Base-by-base conservation (phyloP, 139 green algal species). In the Chlorella sp. region DNA sequence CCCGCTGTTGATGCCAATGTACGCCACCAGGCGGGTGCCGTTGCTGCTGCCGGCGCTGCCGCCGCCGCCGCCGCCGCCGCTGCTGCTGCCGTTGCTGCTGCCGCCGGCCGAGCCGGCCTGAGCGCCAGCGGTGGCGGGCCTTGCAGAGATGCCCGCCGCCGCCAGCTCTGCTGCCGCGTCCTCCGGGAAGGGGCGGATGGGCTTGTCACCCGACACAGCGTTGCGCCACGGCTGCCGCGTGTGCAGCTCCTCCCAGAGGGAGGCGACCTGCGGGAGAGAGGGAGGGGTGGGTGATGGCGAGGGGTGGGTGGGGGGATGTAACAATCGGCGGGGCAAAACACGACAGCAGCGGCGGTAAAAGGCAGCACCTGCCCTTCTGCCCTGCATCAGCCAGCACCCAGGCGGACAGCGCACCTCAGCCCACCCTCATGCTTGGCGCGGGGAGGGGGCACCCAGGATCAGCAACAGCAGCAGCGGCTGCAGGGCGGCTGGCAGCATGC, bases 231-330 rank as follows among this genome's bases (percentile, higher is more conserved):
- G 93, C 68, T 93, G 90, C 87, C 87, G 76, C 14, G 93, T 95
- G 88, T 95, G 91, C 90, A 95, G 88, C 89, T 95, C 93, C 60
- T 94, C 92, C 93, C 92, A 95, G 37, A 95, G 89, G 3, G 92
- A 83, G 1, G 85, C 88, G 24, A 95, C 90, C 88, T 91, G 64
- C 30, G 81, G 34, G 36, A 40, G 19, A 40, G 39, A 75, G 30
- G 28, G 48, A 39, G 53, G 19, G 60, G 0, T 26, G 24, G 36
- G 30, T 1, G 21, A 26, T 11, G 19, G 40, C 40, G 3, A 21
- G 34, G 24, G 34, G 21, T 2, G 24, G 61, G 48, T 53, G 53
- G 60, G 53, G 42, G 48, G 30, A 32, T 5, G 40, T 1, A 30
- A 18, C 3, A 1, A 30, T 11, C 73, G 32, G 34, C n/a, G 73